These are phyloP conservation scores for Talaromyces piceae DNA, from an alignment of 2,329 filamentous ascomycete species.

Conservation along the genomic window DNA sequence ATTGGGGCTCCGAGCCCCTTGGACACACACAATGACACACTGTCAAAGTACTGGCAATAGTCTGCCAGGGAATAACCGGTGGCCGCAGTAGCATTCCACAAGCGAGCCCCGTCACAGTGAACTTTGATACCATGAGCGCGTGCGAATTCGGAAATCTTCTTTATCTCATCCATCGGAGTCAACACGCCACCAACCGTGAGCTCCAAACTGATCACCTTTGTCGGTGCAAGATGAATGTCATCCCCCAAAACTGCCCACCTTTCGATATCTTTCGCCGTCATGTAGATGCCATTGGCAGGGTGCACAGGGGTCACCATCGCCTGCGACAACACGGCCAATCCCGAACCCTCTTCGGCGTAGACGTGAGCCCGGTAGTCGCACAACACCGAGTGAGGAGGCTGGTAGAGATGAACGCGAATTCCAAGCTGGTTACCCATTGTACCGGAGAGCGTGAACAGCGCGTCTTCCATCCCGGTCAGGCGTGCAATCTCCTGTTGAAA, in stretches of 20 bases:
- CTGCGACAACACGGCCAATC: conserved; percentile 6
- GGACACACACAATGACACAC: conserved; percentile 9
- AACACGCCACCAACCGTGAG: conserved; percentile 10
- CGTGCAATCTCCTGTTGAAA: conserved; percentile 7
- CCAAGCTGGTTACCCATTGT: conserved; percentile 8
- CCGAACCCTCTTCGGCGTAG: conserved; percentile 7
- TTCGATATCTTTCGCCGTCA: conserved; percentile 47
- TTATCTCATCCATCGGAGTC: conserved; percentile 8
- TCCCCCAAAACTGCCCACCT: conserved; percentile 53
- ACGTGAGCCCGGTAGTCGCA: conserved; percentile 8
- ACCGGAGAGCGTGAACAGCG: conserved; percentile 5
- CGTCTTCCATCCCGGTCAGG: conserved; percentile 7
- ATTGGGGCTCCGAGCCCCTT: conserved; percentile 10
- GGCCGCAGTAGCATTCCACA: conserved; percentile 9
- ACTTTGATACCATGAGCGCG: conserved; percentile 8
- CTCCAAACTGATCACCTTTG: conserved; percentile 52
- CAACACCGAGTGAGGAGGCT: conserved; percentile 5
- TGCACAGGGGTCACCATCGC: conserved; percentile 7
- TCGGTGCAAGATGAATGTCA: conserved; percentile 69
- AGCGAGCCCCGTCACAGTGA: conserved; percentile 9
- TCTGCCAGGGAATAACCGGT: conserved; percentile 8
- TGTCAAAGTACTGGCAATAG: conserved; percentile 10
- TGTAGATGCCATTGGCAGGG: conserved; percentile 9
- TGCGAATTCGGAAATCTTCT: conserved; percentile 10
- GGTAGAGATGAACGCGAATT: conserved; percentile 5